Conservation (phyloP, 2,329 filamentous ascomycete species). For the Clarireedia sp. region DNA sequence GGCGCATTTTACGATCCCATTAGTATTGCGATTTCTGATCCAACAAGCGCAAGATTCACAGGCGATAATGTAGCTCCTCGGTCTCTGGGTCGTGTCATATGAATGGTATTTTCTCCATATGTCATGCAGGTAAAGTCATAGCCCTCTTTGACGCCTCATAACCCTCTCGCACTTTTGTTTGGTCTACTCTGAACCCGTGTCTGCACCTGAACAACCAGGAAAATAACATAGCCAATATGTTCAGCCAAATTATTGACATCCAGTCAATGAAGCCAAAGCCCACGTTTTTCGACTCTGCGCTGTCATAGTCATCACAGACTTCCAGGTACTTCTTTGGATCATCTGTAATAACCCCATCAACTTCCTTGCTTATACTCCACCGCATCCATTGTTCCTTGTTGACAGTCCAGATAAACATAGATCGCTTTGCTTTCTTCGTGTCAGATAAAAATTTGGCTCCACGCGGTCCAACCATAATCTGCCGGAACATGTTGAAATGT, state of each 20-base stretch:
- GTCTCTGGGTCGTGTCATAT: neutral
- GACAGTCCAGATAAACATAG: slow-evolving; percentile 78
- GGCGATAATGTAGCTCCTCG: neutral
- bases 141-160: slow-evolving; percentile 5
- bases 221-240: slow-evolving; percentile 16
- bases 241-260: slow-evolving; percentile 15
- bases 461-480: slow-evolving; percentile 57
- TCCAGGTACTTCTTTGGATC: slow-evolving; percentile 62
- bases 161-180: slow-evolving; percentile 9
- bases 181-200: slow-evolving; percentile 15
- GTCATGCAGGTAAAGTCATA: slow-evolving; percentile 4
- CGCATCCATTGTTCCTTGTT: slow-evolving; percentile 73
- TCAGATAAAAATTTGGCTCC: slow-evolving; percentile 60
- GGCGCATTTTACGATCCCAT: neutral
- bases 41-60: neutral
- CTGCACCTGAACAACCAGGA: slow-evolving; percentile 18
- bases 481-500: slow-evolving; percentile 70
- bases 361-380: slow-evolving; percentile 58
- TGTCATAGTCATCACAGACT: slow-evolving; percentile 39
- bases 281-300: slow-evolving; percentile 13
- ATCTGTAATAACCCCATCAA: slow-evolving; percentile 84
- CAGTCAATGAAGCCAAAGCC: slow-evolving; percentile 12
- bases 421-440: slow-evolving; percentile 45
- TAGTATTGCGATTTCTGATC: neutral
- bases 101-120: neutral